Conservation (phyloP, 345 rosid genomes). For the Hypericum perforatum region DNA sequence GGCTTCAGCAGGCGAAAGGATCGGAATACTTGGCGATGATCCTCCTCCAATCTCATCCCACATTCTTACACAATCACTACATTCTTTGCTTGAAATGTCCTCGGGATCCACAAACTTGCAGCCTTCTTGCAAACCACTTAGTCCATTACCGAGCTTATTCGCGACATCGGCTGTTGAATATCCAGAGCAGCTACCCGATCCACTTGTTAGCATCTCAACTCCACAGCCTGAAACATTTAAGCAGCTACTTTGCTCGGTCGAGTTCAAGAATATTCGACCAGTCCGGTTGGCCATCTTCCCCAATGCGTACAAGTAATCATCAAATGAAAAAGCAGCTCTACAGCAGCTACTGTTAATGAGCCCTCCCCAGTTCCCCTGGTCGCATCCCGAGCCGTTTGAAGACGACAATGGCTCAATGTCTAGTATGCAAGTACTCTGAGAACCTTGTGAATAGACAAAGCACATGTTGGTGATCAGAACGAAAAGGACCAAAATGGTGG, state of each 20-base stretch:
- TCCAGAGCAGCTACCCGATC: slow-evolving; percentile 33
- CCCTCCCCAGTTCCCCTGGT: slow-evolving; percentile 27
- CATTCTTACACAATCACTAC: slow-evolving; percentile 22
- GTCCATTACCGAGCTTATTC: slow-evolving; percentile 16
- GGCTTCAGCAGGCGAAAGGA: slow-evolving; percentile 9
- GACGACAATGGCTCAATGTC: slow-evolving; percentile 16
- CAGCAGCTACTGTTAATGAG: slow-evolving; percentile 27
- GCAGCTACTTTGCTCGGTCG: slow-evolving; percentile 30
- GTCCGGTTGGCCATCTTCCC: slow-evolving; percentile 29
- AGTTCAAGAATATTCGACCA: slow-evolving; percentile 29
- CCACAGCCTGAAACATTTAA: slow-evolving; percentile 23
- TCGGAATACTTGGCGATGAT: slow-evolving; percentile 9
- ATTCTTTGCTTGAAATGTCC: slow-evolving; percentile 10
- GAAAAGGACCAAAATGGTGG: slow-evolving; percentile 2
- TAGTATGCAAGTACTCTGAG: slow-evolving; percentile 19
- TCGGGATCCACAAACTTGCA: slow-evolving; percentile 19
- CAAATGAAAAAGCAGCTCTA: slow-evolving; percentile 14
- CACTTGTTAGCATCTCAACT: slow-evolving; percentile 35
- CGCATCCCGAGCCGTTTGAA: slow-evolving; percentile 12
- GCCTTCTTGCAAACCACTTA: slow-evolving; percentile 18
- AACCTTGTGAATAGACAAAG: slow-evolving; percentile 5
- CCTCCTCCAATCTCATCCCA: slow-evolving; percentile 33
- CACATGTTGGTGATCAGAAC: slow-evolving; percentile 7
- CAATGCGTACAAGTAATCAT: slow-evolving; percentile 31
- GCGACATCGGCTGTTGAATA: slow-evolving; percentile 24